Conservation (phyloP, 2,329 filamentous ascomycete species). For the Aureobasidium leucospermi region DNA sequence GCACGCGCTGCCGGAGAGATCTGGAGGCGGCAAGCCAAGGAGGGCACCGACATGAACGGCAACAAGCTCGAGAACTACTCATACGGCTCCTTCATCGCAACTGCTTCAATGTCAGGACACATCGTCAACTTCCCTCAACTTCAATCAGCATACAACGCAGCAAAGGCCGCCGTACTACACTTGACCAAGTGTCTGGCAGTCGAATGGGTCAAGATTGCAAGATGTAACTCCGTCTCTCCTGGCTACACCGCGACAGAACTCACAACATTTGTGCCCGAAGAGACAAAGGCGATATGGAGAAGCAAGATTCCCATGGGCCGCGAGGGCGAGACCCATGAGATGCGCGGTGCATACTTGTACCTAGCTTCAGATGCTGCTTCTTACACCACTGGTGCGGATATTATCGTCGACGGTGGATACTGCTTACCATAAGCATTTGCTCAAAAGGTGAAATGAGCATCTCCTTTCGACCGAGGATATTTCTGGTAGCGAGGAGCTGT, state of each 20-base stretch:
- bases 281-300: slow-evolving; percentile 66
- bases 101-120: slow-evolving; percentile 70
- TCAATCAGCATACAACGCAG: slow-evolving; percentile 49
- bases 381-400: slow-evolving; percentile 62
- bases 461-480: not conserved
- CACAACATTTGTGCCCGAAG: slow-evolving; percentile 54
- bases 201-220: slow-evolving; percentile 69
- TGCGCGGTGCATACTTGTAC: slow-evolving; percentile 78
- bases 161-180: slow-evolving; percentile 36
- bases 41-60: slow-evolving; percentile 48
- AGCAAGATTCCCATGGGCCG: slow-evolving; percentile 69
- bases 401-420: slow-evolving; percentile 54
- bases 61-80: slow-evolving; percentile 31
- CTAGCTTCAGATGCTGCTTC: slow-evolving; percentile 74
- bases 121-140: slow-evolving; percentile 71
- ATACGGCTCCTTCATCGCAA: slow-evolving; percentile 53
- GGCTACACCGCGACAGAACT: slow-evolving; percentile 73
- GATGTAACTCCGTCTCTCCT: slow-evolving; percentile 62
- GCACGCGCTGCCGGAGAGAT: slow-evolving; percentile 62
- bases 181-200: slow-evolving; percentile 58
- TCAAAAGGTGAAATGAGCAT: not conserved
- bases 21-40: slow-evolving; percentile 62
- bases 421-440: slow-evolving; percentile 6
- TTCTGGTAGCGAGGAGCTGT: not conserved
- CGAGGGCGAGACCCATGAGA: slow-evolving; percentile 63